Conservation (phyloP, 2,329 filamentous ascomycete genomes). For the Pyrenophora seminiperda region DNA sequence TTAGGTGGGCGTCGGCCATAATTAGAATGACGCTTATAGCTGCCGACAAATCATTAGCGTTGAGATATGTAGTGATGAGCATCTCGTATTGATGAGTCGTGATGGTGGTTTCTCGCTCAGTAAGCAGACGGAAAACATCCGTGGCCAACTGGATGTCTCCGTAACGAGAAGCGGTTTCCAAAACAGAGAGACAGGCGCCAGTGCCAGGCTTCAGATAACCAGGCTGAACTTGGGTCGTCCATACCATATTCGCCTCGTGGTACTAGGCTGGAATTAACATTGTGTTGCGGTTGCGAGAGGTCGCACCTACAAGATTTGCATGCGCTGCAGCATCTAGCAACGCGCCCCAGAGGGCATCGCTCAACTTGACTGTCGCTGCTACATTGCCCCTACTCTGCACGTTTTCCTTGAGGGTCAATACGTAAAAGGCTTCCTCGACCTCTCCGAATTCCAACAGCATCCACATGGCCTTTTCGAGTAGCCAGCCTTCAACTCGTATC, state of each 20-base stretch:
- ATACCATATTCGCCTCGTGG: constrained; percentile 69
- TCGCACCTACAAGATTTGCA: constrained; percentile 57
- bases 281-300: neutral
- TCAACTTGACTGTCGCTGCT: constrained; percentile 47
- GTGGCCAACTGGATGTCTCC: constrained; percentile 72
- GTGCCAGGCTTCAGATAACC: constrained; percentile 67
- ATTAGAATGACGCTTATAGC: constrained; percentile 74
- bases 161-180: constrained; percentile 72
- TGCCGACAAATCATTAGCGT: constrained; percentile 63
- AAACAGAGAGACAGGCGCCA: constrained; percentile 68
- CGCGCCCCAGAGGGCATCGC: constrained; percentile 68
- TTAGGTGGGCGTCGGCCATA: constrained; percentile 69
- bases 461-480: constrained; percentile 78
- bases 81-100: constrained; percentile 77
- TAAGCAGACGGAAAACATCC: constrained; percentile 70
- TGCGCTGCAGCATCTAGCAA: constrained; percentile 77
- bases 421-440: constrained; percentile 73
- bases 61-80: constrained; percentile 72
- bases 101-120: constrained; percentile 62
- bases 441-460: constrained; percentile 73
- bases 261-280: constrained; percentile 52
- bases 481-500: constrained; percentile 68
- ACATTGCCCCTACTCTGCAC: constrained; percentile 15
- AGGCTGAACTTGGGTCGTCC: constrained; percentile 68
- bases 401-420: constrained; percentile 59